Evolutionary conservation across 495 filamentous ascomycete species (phyloP), one percentile per base, ranked within the genome.

Genomic region (Cetradonia linearis): DNA sequence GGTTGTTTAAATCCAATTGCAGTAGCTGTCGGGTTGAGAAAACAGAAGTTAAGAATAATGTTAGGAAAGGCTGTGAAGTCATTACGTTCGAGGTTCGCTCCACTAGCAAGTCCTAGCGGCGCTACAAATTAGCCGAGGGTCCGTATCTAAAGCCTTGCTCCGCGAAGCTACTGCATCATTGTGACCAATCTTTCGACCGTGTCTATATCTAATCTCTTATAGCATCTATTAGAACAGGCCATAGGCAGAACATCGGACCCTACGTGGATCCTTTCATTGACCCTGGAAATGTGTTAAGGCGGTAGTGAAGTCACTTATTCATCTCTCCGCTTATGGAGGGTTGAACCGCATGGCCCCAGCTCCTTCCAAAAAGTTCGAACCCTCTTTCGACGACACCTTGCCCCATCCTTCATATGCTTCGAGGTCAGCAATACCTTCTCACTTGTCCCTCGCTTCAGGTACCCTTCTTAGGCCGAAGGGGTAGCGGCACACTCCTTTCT

Each of bases 351-450:
- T 66, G 65, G 65, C 68, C 66, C 63, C 48, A 69, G 72, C 72
- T 72, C 69, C 77, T 71, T 71, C 74, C 63, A 67, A 66, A 69
- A 78, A 75, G 76, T 77, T 74, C 67, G 70, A 76, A 67, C 65
- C 67, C 67, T 58, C 61, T 62, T 62, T 67, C 62, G 60, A 65
- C 62, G 55, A 55, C 48, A 65, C 59, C 33, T 44, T 44, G 49
- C 47, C 63, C 40, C 59, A 44, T 40, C 27, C 33, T 55, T 58
- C 47, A 49, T 58, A 33, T 38, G 28, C n/a, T 7, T 59, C 63
- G 33, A 64, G 63, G 65, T 66, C 16, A 59, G 61, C 61, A 61
- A 47, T 53, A 54, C 46, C 59, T 58, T 58, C 54, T 58, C 42
- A 58, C 59, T 62, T 48, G 25, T 56, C 27, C 31, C 33, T 58